Evolutionary conservation across 2,329 filamentous ascomycete genomes (phyloP), one percentile per base, ranked within the genome.

Genomic region (Exophiala aquamarina): DNA sequence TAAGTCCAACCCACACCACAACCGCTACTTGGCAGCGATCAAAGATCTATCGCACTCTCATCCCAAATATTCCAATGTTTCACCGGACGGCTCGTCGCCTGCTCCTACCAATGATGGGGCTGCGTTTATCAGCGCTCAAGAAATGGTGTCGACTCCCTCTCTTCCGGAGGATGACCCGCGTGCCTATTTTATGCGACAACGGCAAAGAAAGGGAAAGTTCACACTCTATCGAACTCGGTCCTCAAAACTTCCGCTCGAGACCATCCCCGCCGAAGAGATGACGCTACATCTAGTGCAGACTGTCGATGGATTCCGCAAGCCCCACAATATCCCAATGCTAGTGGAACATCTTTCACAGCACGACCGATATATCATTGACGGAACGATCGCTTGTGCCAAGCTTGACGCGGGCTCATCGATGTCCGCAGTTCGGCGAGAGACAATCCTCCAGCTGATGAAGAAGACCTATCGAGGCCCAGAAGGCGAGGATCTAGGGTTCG

Each of bases 11-110:
- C 49, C 62, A 4, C 63, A 67, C 54, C 49, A 57, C 4, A 67
- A 57, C 40, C 58, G 63, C 40, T 66, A 63, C 45, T 57, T 63
- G 5, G 61, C 61, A 37, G 65, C 63, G 4, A 54, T 26, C 28
- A 33, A 60, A 40, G 59, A 36, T 13, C 20, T 44, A 10, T 47
- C 44, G 15, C 44, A 44, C 18, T 40, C 49, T n/a, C 49, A 47
- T 44, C 44, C 41, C 3, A n/a, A 20, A 4, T 5, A n/a, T 18
- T 29, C 4, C 6, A n/a, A n/a, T 32, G 21, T 13, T 3, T 33
- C 2, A 42, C 34, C 13, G 23, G 23, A 6, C 11, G 23, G 11
- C 11, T 26, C 23, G 11, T 11, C 23, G 6, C 23, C 23, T 6
- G 6, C 23, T 26, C 6, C 11, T n/a, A n/a, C 23, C 23, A 26